Base-by-base conservation (phyloP, 129 eudicot genomes). In the Gnaphalium uliginosum region DNA sequence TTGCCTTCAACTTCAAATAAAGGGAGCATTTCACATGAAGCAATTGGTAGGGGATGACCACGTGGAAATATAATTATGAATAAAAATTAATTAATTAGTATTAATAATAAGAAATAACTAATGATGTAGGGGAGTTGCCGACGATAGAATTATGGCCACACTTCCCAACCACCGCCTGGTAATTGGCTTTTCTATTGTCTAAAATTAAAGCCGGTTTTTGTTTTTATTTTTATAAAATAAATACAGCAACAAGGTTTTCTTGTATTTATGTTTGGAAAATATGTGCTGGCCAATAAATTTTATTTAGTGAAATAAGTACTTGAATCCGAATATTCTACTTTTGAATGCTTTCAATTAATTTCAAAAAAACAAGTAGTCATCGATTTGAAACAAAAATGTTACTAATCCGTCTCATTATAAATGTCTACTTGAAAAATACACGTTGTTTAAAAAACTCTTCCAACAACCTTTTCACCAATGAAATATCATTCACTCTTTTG, bases 1-100 rank as follows among this genome's bases (percentile, higher is more conserved):
- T 84, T 87, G 81, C 85, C 73, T 79, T 82, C 66, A 48, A 90
- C 82, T 85, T 89, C 74, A 85, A 63, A 75, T 53, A 67, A 35
- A 19, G 19, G 62, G 43, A 79, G 83, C 75, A 66, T 66, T 46
- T 14, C 53, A 11, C n/a, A 46, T 46, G 53, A 46, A 46, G 53
- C 53, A 46, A 43, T 2, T 53, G 35, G 21, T 24, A 66, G 83
- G 70, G 83, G 10, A 15, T 23, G 66, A 69, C 67, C 83, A 79
- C 75, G 83, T 79, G 74, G 79, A 56, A 64, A 64, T 46, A 51
- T 64, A 51, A 35, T 64, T 63, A 53, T n/a, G 8, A 17, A 64
- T 15, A 43, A 43, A 13, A 11, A 14, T 26, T 33, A 72, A 15
- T n/a, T 17, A 14, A 60, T 39, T 2, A 13, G 74, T n/a, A n/a